phyloP scores from a whole-genome alignment of 2,329 filamentous ascomycete genomes.

The Fonsecaea pedrosoi region DNA sequence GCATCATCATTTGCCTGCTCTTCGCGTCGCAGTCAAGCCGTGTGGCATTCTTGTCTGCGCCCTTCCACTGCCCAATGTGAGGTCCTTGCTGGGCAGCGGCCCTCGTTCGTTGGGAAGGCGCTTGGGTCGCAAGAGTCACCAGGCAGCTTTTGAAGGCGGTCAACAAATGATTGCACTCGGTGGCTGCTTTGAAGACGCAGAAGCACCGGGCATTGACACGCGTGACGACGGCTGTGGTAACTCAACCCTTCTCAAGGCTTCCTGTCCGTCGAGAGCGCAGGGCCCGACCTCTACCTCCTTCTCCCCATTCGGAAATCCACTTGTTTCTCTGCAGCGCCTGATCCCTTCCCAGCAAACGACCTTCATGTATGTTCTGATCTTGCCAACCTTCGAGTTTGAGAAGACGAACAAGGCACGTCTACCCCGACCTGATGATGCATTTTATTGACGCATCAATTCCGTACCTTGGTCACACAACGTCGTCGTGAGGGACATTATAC shows the following conservation, averaged over 20 bases:
- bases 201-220: not conserved
- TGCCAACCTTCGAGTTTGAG: not conserved
- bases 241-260: not conserved
- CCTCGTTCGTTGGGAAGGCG: not conserved
- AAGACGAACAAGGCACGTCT: not conserved
- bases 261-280: not conserved
- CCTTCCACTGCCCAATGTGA: not conserved
- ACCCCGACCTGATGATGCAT: not conserved
- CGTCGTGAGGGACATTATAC: not conserved
- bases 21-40: not conserved
- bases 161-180: not conserved
- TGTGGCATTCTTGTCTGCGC: not conserved
- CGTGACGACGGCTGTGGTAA: not conserved
- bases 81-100: not conserved
- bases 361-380: not conserved
- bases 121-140: not conserved
- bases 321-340: not conserved
- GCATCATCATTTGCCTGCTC: slow-evolving; percentile 1
- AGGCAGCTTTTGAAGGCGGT: not conserved
- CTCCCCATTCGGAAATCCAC: not conserved
- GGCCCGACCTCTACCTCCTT: not conserved
- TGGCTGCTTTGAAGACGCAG: not conserved
- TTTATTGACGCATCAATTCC: not conserved
- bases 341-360: not conserved
- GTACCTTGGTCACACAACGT: not conserved